phyloP scores from a whole-genome alignment of 1,284 basidiomycete species.

The Apiotrichum siamense region DNA sequence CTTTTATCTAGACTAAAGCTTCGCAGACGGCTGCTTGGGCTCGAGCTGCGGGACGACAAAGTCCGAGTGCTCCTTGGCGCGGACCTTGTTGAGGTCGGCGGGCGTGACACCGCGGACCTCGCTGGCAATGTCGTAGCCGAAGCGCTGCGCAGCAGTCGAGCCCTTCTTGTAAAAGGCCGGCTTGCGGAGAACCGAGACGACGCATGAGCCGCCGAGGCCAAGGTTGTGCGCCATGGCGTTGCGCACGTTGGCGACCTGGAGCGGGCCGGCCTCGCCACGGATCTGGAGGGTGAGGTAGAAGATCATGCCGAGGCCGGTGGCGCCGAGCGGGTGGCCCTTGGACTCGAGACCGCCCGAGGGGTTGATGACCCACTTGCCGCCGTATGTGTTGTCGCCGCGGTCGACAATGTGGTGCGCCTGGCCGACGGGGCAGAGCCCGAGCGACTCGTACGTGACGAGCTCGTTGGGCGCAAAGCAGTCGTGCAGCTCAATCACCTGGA shows the following conservation, averaged over 20 bases:
- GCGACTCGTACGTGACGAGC: constrained; percentile 18
- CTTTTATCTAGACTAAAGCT: background rate
- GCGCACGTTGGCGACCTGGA: constrained; percentile 15
- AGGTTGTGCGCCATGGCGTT: constrained; percentile 19
- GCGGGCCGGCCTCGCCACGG: constrained; percentile 16
- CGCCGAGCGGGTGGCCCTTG: constrained; percentile 21
- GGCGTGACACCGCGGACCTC: constrained; percentile 13
- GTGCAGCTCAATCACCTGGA: constrained; percentile 22
- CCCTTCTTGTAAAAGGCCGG: constrained; percentile 14
- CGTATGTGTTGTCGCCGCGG: constrained; percentile 17
- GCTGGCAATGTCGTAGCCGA: constrained; percentile 15
- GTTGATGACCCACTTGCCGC: constrained; percentile 21
- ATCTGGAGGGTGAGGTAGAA: constrained; percentile 21
- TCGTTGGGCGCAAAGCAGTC: constrained; percentile 23
- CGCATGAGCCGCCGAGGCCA: constrained; percentile 17
- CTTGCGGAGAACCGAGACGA: constrained; percentile 17
- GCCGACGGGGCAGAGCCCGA: constrained; percentile 12
- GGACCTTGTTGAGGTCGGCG: constrained; percentile 15
- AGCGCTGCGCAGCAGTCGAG: constrained; percentile 5
- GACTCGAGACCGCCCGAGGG: constrained; percentile 18
- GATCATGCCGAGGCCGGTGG: constrained; percentile 20
- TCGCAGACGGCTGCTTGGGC: background rate
- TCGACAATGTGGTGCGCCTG: constrained; percentile 18
- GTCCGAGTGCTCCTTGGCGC: constrained; percentile 8
- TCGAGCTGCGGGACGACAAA: constrained; percentile 1